Conservation (phyloP, 83 land plant species). For the Larix sibirica region DNA sequence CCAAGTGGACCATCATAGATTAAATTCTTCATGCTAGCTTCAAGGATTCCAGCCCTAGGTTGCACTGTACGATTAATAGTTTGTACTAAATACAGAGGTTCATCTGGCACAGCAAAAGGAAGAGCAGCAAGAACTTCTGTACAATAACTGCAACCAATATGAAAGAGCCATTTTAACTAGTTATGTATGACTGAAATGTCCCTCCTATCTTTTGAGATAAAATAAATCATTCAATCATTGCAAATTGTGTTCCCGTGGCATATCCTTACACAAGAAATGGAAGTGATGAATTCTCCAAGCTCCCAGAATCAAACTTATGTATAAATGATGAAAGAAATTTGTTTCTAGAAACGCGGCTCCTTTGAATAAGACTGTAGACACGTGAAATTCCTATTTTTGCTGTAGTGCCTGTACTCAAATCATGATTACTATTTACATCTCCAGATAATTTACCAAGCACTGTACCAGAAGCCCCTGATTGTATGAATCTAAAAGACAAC, state of each 20-base stretch:
- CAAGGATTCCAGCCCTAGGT: constrained; percentile 85
- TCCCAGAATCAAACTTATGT: constrained; percentile 84
- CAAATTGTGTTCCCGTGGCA: neutral
- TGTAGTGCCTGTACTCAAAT: constrained; percentile 40
- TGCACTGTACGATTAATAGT: constrained; percentile 88
- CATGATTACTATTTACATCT: constrained; percentile 38
- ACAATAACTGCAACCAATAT: constrained; percentile 80
- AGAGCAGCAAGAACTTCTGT: constrained; percentile 86
- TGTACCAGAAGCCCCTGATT: constrained; percentile 41
- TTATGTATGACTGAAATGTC: neutral
- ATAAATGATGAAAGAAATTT: constrained; percentile 90
- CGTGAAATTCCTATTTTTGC: constrained; percentile 85
- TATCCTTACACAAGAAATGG: constrained; percentile 85
- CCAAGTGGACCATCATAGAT: constrained; percentile 47
- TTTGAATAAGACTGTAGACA: constrained; percentile 86
- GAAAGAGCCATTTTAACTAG: neutral
- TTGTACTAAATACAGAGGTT: constrained; percentile 90
- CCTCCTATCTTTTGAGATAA: neutral
- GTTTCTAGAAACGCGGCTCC: constrained; percentile 82
- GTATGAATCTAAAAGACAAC: constrained; percentile 81
- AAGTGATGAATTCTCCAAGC: constrained; percentile 41
- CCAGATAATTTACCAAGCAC: constrained; percentile 25
- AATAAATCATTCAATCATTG: neutral
- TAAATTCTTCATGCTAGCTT: constrained; percentile 74
- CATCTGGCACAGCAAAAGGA: constrained; percentile 87